phyloP scores from a whole-genome alignment of 2,329 filamentous ascomycete genomes.

The Ploettnerulaceae sp. region DNA sequence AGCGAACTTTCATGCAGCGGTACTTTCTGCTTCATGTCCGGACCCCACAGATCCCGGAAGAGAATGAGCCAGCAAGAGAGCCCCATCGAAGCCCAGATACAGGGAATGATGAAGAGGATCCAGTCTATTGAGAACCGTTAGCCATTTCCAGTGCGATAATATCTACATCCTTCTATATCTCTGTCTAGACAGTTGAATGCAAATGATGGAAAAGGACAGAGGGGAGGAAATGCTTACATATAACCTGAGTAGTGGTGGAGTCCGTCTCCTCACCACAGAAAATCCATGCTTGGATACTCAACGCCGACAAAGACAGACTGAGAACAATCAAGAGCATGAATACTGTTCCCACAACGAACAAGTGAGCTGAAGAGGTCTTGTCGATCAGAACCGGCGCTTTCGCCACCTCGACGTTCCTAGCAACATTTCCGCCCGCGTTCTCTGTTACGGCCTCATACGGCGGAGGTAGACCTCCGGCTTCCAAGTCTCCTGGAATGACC shows the following conservation, averaged over 20 bases:
- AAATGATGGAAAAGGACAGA: not conserved
- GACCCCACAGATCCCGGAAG: slow-evolving; percentile 13
- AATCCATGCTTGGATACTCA: slow-evolving; percentile 7
- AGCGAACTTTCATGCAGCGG: slow-evolving; percentile 4
- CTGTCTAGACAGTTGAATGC: not conserved
- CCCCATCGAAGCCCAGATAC: slow-evolving; percentile 2
- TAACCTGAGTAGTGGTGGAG: not conserved
- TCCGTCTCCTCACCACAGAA: slow-evolving; percentile 4
- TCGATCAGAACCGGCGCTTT: not conserved
- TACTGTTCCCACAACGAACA: slow-evolving; percentile 13
- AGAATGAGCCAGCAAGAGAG: slow-evolving; percentile 13
- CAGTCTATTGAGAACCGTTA: not conserved
- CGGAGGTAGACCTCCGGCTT: slow-evolving; percentile 3
- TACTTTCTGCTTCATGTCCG: slow-evolving; percentile 6
- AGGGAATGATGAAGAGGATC: not conserved
- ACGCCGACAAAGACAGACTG: slow-evolving; percentile 4
- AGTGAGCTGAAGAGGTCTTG: slow-evolving; percentile 13
- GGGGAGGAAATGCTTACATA: not conserved
- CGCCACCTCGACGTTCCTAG: not conserved
- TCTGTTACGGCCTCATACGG: slow-evolving; percentile 10
- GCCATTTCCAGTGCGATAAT: not conserved
- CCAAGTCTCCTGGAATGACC: not conserved
- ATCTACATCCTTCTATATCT: too few species aligned
- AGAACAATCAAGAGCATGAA: slow-evolving; percentile 2
- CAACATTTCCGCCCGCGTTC: not conserved